phyloP scores from a whole-genome alignment of 345 rosid species.

The Viola odorata region DNA sequence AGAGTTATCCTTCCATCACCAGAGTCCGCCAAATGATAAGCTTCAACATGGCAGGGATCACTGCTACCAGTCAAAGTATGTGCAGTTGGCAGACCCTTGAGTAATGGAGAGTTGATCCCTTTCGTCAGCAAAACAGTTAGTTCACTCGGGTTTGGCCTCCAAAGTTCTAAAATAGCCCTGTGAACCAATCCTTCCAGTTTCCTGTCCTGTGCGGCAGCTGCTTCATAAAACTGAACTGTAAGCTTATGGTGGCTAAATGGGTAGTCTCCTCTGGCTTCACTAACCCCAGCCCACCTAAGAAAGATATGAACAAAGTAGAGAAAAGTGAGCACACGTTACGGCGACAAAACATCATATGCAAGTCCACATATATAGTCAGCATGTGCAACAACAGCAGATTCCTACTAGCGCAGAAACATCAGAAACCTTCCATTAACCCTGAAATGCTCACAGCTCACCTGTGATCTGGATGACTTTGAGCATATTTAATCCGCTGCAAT shows the following conservation, averaged over 20 bases:
- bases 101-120: constrained; percentile 63
- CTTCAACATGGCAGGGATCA: constrained; percentile 96
- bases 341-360: constrained; percentile 12
- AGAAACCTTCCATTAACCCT: not conserved
- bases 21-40: constrained; percentile 92
- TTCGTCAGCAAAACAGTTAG: constrained; percentile 69
- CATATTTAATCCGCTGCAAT: constrained; percentile 83
- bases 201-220: constrained; percentile 97
- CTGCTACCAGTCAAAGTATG: constrained; percentile 84
- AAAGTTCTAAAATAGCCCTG: constrained; percentile 94
- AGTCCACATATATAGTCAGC: constrained; percentile 5
- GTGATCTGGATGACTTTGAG: constrained; percentile 56
- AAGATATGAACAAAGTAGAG: not conserved
- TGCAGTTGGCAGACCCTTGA: constrained; percentile 77
- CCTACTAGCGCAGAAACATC: not conserved
- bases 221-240: constrained; percentile 96
- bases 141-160: constrained; percentile 96
- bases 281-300: constrained; percentile 93
- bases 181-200: constrained; percentile 93
- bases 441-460: constrained; percentile 38
- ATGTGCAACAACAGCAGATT: not conserved
- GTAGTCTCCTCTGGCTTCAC: constrained; percentile 98
- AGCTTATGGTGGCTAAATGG: constrained; percentile 98
- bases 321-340: too few relatives aligned
- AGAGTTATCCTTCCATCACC: constrained; percentile 91